Evolutionary conservation across 345 rosid genomes (phyloP).

Genomic region (Salix suchowensis): DNA sequence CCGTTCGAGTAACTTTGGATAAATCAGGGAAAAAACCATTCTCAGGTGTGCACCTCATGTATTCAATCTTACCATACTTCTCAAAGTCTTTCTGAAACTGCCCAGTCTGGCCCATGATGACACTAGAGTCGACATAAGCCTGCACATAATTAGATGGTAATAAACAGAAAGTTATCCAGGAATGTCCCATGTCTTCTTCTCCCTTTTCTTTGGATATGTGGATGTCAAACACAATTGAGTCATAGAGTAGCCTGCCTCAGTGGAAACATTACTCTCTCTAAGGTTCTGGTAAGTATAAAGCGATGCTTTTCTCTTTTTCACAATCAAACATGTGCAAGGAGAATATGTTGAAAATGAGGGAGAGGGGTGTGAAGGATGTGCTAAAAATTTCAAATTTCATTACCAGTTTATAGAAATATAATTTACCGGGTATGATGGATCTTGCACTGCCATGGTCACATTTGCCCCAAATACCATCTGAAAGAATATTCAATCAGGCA

Average conservation of each 20-base stretch:
- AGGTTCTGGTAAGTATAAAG: no score
- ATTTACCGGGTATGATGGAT: slow-evolving; percentile 95
- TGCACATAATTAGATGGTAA: slow-evolving; percentile 23
- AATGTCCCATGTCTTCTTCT: background rate
- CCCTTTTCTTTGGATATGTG: background rate
- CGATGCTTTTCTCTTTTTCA: no score
- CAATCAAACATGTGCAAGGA: no score
- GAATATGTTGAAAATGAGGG: no score
- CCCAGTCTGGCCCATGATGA: slow-evolving; percentile 93
- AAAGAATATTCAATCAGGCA: slow-evolving; percentile 14
- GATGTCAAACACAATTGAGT: no score
- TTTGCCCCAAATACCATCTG: slow-evolving; percentile 84
- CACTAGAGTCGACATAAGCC: slow-evolving; percentile 98
- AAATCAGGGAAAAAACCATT: slow-evolving; percentile 94
- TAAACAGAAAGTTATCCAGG: background rate
- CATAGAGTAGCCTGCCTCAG: no score
- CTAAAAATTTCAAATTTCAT: background rate
- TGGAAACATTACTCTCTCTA: no score
- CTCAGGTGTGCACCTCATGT: slow-evolving; percentile 93
- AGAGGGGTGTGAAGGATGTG: background rate
- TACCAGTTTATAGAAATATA: background rate
- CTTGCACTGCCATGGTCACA: slow-evolving; percentile 87
- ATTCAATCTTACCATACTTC: slow-evolving; percentile 71
- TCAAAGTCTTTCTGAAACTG: slow-evolving; percentile 55
- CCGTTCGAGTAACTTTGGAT: slow-evolving; percentile 62